Conservation (phyloP, 768 basidiomycete genomes). For the Leucogyrophana mollusca region DNA sequence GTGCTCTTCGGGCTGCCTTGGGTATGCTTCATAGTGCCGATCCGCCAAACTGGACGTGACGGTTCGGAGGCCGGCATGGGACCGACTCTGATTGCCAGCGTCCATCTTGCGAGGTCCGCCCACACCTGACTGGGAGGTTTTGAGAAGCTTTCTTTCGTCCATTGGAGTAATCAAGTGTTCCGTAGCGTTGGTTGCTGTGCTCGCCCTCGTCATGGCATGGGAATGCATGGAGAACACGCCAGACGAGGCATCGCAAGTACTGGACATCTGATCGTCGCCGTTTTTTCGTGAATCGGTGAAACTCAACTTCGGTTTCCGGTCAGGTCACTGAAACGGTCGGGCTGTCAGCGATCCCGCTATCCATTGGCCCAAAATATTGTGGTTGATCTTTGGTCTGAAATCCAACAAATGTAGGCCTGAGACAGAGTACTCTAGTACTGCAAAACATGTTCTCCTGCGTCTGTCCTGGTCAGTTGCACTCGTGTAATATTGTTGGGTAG, state of each 20-base stretch:
- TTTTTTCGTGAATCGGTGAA: too few relatives aligned
- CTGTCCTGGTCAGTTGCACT: too few relatives aligned
- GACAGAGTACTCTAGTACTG: too few relatives aligned
- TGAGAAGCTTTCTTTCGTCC: constrained; percentile 2
- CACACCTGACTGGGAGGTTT: constrained; percentile 11
- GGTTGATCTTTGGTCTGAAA: too few relatives aligned
- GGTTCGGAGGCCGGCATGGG: not conserved
- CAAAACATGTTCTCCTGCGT: too few relatives aligned
- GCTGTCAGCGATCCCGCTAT: too few relatives aligned
- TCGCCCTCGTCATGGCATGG: constrained; percentile 6
- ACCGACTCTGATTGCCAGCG: not conserved
- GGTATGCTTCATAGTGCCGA: not conserved
- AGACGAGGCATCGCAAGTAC: constrained; percentile 12
- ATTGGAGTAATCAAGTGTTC: constrained; percentile 2
- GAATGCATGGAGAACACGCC: constrained; percentile 14
- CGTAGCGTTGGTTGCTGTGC: constrained; percentile 1
- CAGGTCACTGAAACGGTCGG: too few relatives aligned
- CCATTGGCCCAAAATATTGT: too few relatives aligned
- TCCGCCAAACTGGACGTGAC: not conserved
- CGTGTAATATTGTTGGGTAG: too few relatives aligned
- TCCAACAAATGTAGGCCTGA: too few relatives aligned
- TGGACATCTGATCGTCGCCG: constrained; percentile 12
- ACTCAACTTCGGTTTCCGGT: too few relatives aligned
- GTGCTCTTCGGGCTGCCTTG: not conserved
- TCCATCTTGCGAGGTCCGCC: constrained; percentile 20